phyloP scores from a whole-genome alignment of 169 alveolate species.

The Amoebophrya sp. region DNA sequence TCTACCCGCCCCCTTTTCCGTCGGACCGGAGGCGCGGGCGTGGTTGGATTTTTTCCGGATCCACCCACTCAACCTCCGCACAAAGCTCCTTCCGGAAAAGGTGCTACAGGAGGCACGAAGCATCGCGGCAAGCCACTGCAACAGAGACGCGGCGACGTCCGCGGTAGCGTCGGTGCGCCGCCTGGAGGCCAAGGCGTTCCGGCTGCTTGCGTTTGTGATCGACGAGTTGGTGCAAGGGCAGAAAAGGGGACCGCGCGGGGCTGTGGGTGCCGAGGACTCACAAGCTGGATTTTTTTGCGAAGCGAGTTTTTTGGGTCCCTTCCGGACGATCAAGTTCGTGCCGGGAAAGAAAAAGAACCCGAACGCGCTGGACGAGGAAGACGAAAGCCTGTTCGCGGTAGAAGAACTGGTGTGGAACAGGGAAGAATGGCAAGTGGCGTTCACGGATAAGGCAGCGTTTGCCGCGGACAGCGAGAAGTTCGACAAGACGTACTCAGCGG shows the following conservation, averaged over 20 bases:
- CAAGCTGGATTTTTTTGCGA: neutral
- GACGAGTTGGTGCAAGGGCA: neutral
- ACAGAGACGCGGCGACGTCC: neutral
- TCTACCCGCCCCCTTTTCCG: too few species aligned
- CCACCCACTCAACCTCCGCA: neutral
- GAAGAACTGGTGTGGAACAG: neutral
- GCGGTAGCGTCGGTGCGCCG: neutral
- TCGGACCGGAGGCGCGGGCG: neutral
- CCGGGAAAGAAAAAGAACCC: too few species aligned
- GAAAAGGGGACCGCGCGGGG: too few species aligned
- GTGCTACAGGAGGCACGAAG: neutral
- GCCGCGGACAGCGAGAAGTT: neutral
- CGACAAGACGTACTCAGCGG: neutral
- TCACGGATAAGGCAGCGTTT: neutral
- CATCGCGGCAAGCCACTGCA: neutral
- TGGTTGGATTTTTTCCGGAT: neutral
- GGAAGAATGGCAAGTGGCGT: neutral
- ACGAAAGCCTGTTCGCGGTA: neutral
- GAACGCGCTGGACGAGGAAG: too few species aligned
- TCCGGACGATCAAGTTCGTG: neutral
- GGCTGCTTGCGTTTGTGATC: neutral
- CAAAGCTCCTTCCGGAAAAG: neutral
- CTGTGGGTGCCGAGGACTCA: neutral
- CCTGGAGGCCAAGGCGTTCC: too few species aligned
- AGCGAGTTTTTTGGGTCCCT: neutral